Percentiles rank a stretch among this genome's conserved stretches.
These are phyloP conservation scores for Colletotrichum australisinense DNA, from an alignment of 2,329 filamentous ascomycete species.

Conservation along the genomic window DNA sequence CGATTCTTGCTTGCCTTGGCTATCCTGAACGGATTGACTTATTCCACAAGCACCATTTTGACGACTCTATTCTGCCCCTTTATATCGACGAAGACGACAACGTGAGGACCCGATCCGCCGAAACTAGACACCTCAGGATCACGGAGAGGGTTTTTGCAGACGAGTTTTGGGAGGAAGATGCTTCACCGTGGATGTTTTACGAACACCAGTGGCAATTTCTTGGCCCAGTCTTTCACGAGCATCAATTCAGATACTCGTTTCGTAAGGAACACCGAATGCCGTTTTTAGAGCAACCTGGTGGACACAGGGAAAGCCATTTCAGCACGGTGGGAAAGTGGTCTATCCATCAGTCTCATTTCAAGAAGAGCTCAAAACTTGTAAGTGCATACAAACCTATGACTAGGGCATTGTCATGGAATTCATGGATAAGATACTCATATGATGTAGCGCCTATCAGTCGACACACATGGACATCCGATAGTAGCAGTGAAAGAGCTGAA, in stretches of 20 bases:
- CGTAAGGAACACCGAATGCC: not conserved
- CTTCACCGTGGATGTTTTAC: not conserved
- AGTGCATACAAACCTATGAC: not conserved
- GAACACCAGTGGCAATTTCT: not conserved
- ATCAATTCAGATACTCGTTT: not conserved
- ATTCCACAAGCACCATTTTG: not conserved
- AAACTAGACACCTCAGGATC: not conserved
- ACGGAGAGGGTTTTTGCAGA: not conserved
- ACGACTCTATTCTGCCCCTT: not conserved
- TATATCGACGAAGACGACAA: not conserved
- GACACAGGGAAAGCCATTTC: not conserved
- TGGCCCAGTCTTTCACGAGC: not conserved
- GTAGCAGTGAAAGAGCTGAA: conserved; percentile 1
- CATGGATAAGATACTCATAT: not conserved
- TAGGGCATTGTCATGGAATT: too few species aligned
- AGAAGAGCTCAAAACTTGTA: not conserved
- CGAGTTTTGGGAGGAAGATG: not conserved
- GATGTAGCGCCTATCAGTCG: not conserved
- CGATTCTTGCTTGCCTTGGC: not conserved
- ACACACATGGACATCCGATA: not conserved
- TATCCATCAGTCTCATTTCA: not conserved
- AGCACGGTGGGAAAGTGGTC: not conserved
- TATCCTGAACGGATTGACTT: not conserved
- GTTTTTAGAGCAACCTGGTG: not conserved
- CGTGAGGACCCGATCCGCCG: not conserved